phyloP scores from a whole-genome alignment of 2,329 filamentous ascomycete genomes.

The Pyrenophora graminea region DNA sequence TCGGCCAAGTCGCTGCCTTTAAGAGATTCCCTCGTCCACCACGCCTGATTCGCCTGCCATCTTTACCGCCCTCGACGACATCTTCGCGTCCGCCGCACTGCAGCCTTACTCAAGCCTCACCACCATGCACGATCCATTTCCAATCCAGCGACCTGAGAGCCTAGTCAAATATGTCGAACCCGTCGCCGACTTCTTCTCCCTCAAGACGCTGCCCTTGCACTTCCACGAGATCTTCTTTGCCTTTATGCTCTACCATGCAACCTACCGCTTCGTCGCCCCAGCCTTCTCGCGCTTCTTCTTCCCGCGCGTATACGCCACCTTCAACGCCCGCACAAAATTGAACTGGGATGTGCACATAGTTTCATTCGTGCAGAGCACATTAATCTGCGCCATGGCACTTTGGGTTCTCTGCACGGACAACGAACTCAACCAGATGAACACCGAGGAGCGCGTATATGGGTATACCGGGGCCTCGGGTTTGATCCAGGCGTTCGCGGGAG shows the following conservation, averaged over 20 bases:
- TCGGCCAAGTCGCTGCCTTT: constrained; percentile 8
- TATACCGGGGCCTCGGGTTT: constrained; percentile 74
- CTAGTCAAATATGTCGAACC: constrained; percentile 63
- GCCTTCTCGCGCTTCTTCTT: constrained; percentile 65
- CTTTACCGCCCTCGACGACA: constrained; percentile 12
- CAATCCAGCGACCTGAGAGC: constrained; percentile 61
- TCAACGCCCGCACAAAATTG: constrained; percentile 67
- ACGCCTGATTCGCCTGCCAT: constrained; percentile 10
- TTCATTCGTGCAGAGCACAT: constrained; percentile 74
- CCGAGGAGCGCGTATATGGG: constrained; percentile 73
- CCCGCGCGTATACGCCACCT: constrained; percentile 64
- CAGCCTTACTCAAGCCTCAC: constrained; percentile 8
- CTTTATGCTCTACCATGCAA: constrained; percentile 69
- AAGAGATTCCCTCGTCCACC: constrained; percentile 1
- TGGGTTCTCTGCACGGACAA: constrained; percentile 71
- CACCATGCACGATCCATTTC: constrained; percentile 75
- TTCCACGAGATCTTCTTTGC: constrained; percentile 75
- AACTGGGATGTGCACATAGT: constrained; percentile 90
- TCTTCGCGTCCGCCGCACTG: constrained; percentile 11
- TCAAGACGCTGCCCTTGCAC: constrained; percentile 73
- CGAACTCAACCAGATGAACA: constrained; percentile 68
- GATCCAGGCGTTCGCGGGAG: constrained; percentile 75
- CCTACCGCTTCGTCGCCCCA: constrained; percentile 70
- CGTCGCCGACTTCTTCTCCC: constrained; percentile 63
- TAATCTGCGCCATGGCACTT: constrained; percentile 74